Percentiles rank a stretch among this genome's conserved stretches.
phyloP scores from a whole-genome alignment of 331 rosid genomes.

The Stylosanthes scabra region DNA sequence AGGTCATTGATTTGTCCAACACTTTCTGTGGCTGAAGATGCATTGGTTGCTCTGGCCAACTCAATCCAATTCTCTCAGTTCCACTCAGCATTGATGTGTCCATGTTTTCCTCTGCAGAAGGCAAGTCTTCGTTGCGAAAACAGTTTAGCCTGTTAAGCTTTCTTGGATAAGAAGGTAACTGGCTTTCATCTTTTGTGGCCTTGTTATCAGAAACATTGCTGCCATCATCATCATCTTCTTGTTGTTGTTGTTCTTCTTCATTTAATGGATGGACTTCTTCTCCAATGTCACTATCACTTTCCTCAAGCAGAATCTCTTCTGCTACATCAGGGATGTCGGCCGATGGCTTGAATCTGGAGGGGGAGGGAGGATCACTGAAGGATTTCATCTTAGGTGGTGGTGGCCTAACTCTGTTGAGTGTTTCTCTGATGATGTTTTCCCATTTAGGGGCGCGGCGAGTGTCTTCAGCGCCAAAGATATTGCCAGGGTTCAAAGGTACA shows the following conservation, averaged over 20 bases:
- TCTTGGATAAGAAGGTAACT: conserved; percentile 53
- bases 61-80: conserved; percentile 82
- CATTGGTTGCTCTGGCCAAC: conserved; percentile 90
- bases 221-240: conserved; percentile 44
- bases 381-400: conserved; percentile 57
- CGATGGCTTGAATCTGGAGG: conserved; percentile 78
- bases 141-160: conserved; percentile 71
- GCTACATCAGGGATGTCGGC: conserved; percentile 64
- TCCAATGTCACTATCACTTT: conserved; percentile 79
- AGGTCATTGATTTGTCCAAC: conserved; percentile 62
- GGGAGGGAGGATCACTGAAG: conserved; percentile 92
- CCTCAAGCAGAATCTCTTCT: conserved; percentile 72
- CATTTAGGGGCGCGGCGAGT: conserved; percentile 75
- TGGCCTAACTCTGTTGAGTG: conserved; percentile 68
- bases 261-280: conserved; percentile 76
- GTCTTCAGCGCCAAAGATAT: conserved; percentile 83
- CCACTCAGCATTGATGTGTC: conserved; percentile 67
- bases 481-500: conserved; percentile 89
- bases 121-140: conserved; percentile 45
- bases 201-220: conserved; percentile 10
- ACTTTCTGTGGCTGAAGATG: conserved; percentile 55
- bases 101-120: conserved; percentile 1
- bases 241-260: conserved; percentile 21
- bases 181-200: conserved; percentile 44
- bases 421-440: conserved; percentile 77